phyloP scores from a whole-genome alignment of 2,329 filamentous ascomycete species.

The Rhytidhysteron rufulum region DNA sequence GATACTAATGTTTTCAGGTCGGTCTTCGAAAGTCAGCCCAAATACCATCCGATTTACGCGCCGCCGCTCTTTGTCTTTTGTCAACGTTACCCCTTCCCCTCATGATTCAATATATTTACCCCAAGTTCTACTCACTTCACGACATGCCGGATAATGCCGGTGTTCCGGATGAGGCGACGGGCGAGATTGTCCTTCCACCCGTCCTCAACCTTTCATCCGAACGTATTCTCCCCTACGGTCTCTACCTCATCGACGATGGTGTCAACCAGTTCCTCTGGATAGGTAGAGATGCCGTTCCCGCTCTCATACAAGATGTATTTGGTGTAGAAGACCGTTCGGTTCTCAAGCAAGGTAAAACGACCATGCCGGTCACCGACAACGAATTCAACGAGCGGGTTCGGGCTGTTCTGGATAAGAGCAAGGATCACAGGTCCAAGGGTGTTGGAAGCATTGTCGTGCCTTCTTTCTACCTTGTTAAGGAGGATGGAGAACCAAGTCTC shows the following conservation, averaged over 20 bases:
- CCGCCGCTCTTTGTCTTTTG: slow-evolving; percentile 87
- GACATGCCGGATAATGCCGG: slow-evolving; percentile 96
- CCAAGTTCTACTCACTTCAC: slow-evolving; percentile 68
- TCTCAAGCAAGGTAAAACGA: slow-evolving; percentile 86
- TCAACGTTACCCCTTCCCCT: slow-evolving; percentile 68
- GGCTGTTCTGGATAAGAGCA: slow-evolving; percentile 86
- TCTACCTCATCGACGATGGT: slow-evolving; percentile 95
- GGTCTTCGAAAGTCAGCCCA: slow-evolving; percentile 88
- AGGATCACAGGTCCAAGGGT: slow-evolving; percentile 79
- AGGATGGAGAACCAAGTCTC: slow-evolving; percentile 92
- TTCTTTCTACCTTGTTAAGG: slow-evolving; percentile 86
- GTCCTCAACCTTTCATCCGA: slow-evolving; percentile 83
- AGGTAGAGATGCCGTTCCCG: slow-evolving; percentile 85
- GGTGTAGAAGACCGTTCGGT: slow-evolving; percentile 78
- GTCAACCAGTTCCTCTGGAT: slow-evolving; percentile 98
- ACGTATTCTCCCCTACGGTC: slow-evolving; percentile 78
- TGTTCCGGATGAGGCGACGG: slow-evolving; percentile 77
- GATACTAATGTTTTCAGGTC: slow-evolving; percentile 38
- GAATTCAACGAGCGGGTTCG: slow-evolving; percentile 96
- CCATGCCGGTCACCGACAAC: slow-evolving; percentile 81
- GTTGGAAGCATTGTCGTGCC: slow-evolving; percentile 92
- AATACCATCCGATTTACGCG: slow-evolving; percentile 89
- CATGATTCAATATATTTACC: slow-evolving; percentile 5
- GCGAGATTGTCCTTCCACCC: slow-evolving; percentile 83
- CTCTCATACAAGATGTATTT: slow-evolving; percentile 86